phyloP scores from a whole-genome alignment of 1,284 basidiomycete species.

The Ceratobasidium sp. region DNA sequence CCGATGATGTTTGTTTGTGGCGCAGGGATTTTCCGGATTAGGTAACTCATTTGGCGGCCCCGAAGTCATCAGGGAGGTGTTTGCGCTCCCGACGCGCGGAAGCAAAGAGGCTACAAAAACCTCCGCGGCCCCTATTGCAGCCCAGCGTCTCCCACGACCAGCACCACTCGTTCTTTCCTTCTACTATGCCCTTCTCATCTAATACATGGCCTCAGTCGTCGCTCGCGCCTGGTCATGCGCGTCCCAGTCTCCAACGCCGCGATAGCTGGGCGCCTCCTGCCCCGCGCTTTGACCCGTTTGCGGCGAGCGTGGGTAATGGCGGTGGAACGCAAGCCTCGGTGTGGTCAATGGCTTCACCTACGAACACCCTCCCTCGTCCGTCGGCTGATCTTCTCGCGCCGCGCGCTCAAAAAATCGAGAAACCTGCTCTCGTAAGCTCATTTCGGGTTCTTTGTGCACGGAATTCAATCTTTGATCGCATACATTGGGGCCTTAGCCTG shows the following conservation, averaged over 20 bases:
- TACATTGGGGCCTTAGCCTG: slow-evolving; percentile 17
- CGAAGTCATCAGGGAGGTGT: slow-evolving; percentile 10
- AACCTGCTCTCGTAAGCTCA: neutral
- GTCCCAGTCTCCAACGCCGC: neutral
- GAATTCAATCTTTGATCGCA: neutral
- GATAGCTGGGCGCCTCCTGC: slow-evolving; percentile 8
- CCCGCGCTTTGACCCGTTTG: slow-evolving; percentile 27
- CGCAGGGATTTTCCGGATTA: neutral
- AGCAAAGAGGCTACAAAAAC: slow-evolving; percentile 4
- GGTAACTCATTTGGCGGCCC: slow-evolving; percentile 9
- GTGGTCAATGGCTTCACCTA: slow-evolving; percentile 3
- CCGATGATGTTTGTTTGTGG: slow-evolving; percentile 13
- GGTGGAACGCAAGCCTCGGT: slow-evolving; percentile 6
- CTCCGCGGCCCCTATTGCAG: slow-evolving; percentile 2
- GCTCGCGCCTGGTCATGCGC: neutral
- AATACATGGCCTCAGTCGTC: slow-evolving; percentile 22
- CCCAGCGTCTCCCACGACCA: slow-evolving; percentile 27
- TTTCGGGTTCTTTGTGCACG: neutral
- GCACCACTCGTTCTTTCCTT: slow-evolving; percentile 4
- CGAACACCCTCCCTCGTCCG: neutral
- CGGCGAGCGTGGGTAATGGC: neutral
- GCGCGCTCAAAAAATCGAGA: neutral
- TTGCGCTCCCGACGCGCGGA: slow-evolving; percentile 24
- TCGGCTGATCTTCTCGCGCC: slow-evolving; percentile 13
- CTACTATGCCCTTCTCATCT: neutral